Base-by-base conservation (phyloP, 352 stramenopile genomes). In the Aphanomyces astaci region DNA sequence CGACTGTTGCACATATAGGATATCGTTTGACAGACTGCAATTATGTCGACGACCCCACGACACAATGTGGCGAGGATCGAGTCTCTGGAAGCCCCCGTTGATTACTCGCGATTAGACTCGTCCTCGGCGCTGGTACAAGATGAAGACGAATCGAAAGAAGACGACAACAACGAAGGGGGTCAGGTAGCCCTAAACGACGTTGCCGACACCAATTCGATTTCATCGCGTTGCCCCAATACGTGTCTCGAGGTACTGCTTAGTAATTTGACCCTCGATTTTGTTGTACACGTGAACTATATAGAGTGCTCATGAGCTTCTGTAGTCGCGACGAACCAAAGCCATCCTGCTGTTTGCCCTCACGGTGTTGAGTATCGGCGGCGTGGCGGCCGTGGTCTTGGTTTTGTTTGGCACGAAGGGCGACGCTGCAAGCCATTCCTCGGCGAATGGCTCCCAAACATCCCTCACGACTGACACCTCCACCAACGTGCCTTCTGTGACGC, bases 71-170 rank as follows among this genome's bases (percentile, higher is more conserved):
- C 27, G 51, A 10, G 11, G 11, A 7, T 30, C 13, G 51, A 59
- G 51, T 59, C 51, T 4, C 51, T 59, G 11, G 51, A 59, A 36
- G 51, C 51, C 17, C 51, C 51, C 19, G 51, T 59, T 11, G 13
- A 32, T 4, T 59, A 63, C 31, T n/a, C 17, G 2, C 17, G 31
- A n/a, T 63, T 32, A 13, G 32, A 48, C 22, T 63, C 51, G 51
- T 17, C 51, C 22, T 17, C 19, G 36, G 31, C 9, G 4, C 17
- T 49, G 7, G 17, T 63, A 15, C 7, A 27, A n/a, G 30, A 63
- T 24, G 54, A 63, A 28, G 54, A 63, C 36, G 54, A 63, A 32
- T 46, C 54, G 40, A 63, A 63, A 32, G 54, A 63, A 22, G 31
- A n/a, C 19, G 52, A 60, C 52, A 17, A 32, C n/a, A n/a, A n/a